Base-by-base conservation (phyloP, 2,329 filamentous ascomycete species). In the Macrophomina phaseolina region DNA sequence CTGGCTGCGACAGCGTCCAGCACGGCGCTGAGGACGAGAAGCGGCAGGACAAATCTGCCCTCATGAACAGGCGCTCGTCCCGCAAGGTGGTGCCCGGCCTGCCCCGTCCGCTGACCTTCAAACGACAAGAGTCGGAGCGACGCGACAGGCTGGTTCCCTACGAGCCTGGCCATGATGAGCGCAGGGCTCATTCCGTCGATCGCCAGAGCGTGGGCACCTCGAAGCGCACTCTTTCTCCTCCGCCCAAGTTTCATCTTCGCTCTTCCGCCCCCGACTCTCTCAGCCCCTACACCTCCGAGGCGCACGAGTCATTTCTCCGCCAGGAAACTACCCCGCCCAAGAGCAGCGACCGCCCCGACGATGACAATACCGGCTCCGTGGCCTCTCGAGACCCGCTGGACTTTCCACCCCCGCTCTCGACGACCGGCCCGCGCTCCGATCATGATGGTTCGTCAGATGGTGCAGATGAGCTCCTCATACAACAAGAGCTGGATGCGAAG, bases 91-190 rank as follows among this genome's bases (percentile, higher is more conserved):
- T 94, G 16, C 90, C 93, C 18, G 90, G 90, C 16, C 81, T 97
- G 45, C 92, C 93, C 46, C 87, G 92, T 58, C 83, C 89, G 4
- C 87, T 90, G 72, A 96, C 92, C 0, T 93, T 96, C 79, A 91
- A 89, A 78, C 87, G 93, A 72, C 92, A 94, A 77, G 87, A 91
- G 75, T 94, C 92, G 34, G 94, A 97, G 79, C 86, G 87, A 69
- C 86, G 93, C 71, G 88, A 91, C 71, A 90, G 89, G 73, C 83
- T 97, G 64, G 83, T 90, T 67, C 89, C 91, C 52, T 55, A 52
- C 49, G 82, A 89, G 56, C 85, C 87, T 5, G 86, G 88, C 38
- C 80, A 84, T 32, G 85, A 86, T 46, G 91, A 93, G 78, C 87
- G 91, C 71, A 87, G 93, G 73, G 88, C 92, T 11, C 83, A 89